Conservation (phyloP, 805 yeast genomes). For the Metschnikowia santaceciliae region DNA sequence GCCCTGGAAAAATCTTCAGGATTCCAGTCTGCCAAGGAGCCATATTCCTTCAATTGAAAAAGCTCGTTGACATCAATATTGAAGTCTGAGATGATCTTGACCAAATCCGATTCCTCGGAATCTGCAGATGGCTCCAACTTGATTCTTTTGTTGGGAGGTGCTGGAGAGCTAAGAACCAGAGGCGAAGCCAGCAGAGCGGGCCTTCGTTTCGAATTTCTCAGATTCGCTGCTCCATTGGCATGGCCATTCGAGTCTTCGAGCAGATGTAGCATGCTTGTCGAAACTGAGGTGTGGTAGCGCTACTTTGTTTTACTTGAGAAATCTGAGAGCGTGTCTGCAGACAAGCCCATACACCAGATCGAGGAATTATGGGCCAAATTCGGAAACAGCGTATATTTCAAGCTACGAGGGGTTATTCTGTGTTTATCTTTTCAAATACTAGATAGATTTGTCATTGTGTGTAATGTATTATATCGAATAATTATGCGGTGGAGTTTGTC, state of each 20-base stretch:
- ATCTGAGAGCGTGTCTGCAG: slow-evolving; percentile 4
- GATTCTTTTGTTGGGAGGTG: slow-evolving; percentile 4
- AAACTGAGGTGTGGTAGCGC: neutral
- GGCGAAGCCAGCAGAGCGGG: neutral
- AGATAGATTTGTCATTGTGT: neutral
- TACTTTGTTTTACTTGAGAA: slow-evolving; percentile 2
- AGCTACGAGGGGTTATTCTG: too few relatives aligned
- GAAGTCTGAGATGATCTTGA: slow-evolving; percentile 43
- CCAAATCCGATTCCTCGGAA: slow-evolving; percentile 12
- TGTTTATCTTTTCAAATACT: neutral
- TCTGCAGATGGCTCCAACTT: slow-evolving; percentile 6
- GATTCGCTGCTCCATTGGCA: neutral
- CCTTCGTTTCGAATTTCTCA: neutral
- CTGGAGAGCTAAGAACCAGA: neutral
- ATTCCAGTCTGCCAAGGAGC: slow-evolving; percentile 59
- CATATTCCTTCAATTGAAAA: slow-evolving; percentile 58
- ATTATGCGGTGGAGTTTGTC: slow-evolving; percentile 3
- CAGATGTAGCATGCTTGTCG: slow-evolving; percentile 3
- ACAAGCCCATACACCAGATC: neutral
- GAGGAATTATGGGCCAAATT: neutral
- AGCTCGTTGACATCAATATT: slow-evolving; percentile 54
- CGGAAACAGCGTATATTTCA: neutral
- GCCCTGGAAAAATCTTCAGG: slow-evolving; percentile 41
- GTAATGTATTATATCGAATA: slow-evolving; percentile 3
- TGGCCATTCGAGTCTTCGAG: neutral